phyloP scores from a whole-genome alignment of 768 basidiomycete genomes.

The Trametes punicea region DNA sequence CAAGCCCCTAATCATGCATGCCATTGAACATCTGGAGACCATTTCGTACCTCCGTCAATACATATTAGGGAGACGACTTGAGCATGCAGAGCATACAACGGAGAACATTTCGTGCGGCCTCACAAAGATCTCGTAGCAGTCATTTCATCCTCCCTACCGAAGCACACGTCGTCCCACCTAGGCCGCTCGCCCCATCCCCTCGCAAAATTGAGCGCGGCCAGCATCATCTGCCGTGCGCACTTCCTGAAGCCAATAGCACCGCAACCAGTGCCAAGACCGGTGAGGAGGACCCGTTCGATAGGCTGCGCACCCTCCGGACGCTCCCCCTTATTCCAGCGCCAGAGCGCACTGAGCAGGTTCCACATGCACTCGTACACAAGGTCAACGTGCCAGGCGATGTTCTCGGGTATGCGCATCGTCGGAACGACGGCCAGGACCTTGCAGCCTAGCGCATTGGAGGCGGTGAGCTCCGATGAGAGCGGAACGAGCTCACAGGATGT shows the following conservation, averaged over 20 bases:
- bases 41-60: too few species aligned
- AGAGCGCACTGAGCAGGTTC: conserved; percentile 18
- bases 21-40: too few species aligned
- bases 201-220: conserved; percentile 18
- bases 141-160: conserved; percentile 10
- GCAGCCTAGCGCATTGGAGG: conserved; percentile 15
- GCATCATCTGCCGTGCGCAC: conserved; percentile 21
- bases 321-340: conserved; percentile 17
- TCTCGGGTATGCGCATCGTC: conserved; percentile 23
- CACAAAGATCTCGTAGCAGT: conserved; percentile 2
- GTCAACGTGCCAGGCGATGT: conserved; percentile 19
- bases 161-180: conserved; percentile 15
- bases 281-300: conserved; percentile 19
- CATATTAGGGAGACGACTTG: too few species aligned
- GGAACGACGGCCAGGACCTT: conserved; percentile 20
- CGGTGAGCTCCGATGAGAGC: conserved; percentile 15
- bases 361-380: conserved; percentile 23
- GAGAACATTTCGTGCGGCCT: neutral
- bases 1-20: too few species aligned
- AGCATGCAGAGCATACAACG: too few species aligned
- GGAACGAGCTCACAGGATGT: conserved; percentile 19
- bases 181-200: conserved; percentile 16
- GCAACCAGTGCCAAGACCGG: conserved; percentile 17
- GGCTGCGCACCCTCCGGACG: conserved; percentile 2
- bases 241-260: conserved; percentile 6